Percentiles rank a stretch among this genome's conserved stretches.
phyloP scores from a whole-genome alignment of 2,329 filamentous ascomycete genomes.

The Colletotrichum shisoi region DNA sequence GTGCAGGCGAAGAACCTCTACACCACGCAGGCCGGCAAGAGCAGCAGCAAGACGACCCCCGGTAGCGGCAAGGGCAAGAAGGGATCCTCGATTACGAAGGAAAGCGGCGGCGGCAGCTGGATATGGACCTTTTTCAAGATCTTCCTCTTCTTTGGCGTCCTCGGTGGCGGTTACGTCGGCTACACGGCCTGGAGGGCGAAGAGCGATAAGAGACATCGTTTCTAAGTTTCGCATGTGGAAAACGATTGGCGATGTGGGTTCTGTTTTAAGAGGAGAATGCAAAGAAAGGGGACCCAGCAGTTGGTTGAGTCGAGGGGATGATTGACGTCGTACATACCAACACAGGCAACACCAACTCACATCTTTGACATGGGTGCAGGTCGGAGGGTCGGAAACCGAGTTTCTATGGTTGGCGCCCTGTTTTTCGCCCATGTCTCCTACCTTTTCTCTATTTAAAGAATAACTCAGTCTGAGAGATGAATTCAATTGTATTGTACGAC shows the following conservation, averaged over 20 bases:
- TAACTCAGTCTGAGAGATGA: slow-evolving; percentile 35
- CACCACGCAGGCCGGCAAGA: slow-evolving; percentile 57
- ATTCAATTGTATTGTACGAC: slow-evolving; percentile 36
- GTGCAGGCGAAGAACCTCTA: slow-evolving; percentile 90
- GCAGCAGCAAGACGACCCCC: slow-evolving; percentile 46
- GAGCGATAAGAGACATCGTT: slow-evolving; percentile 66
- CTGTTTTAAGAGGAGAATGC: slow-evolving; percentile 7
- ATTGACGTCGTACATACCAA: slow-evolving; percentile 35
- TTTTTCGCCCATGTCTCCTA: slow-evolving; percentile 26
- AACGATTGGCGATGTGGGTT: not conserved
- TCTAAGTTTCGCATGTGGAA: slow-evolving; percentile 49
- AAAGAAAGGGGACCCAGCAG: not conserved
- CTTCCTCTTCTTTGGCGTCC: slow-evolving; percentile 73
- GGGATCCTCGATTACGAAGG: slow-evolving; percentile 51
- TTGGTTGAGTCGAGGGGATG: slow-evolving; percentile 20
- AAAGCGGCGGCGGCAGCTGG: slow-evolving; percentile 62
- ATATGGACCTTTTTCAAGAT: slow-evolving; percentile 79
- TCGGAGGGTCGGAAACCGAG: slow-evolving; percentile 18
- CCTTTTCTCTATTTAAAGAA: slow-evolving; percentile 14
- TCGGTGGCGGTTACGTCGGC: slow-evolving; percentile 81
- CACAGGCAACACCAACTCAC: slow-evolving; percentile 20
- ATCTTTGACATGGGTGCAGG: slow-evolving; percentile 24
- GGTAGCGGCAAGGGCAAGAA: slow-evolving; percentile 42
- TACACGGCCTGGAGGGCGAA: slow-evolving; percentile 82
- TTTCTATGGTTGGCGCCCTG: not conserved